Conservation (phyloP, 106 monocot genomes). For the Ottelia alismoides region DNA sequence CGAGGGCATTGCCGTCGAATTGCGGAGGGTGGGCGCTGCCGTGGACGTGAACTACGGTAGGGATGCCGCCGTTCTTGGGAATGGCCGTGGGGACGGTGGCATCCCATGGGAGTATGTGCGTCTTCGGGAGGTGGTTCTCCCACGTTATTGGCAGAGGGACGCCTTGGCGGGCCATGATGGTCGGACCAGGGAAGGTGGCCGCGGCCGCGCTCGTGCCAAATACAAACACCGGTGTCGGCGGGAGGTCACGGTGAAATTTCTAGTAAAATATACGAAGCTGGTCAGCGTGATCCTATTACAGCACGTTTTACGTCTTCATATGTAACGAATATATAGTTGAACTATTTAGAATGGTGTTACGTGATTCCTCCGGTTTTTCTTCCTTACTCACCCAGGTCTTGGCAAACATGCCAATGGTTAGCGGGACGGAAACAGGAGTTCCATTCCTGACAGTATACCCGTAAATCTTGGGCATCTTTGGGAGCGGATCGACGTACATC, state of each 20-base stretch:
- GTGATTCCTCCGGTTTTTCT: too few species aligned
- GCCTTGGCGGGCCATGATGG: conserved; percentile 7
- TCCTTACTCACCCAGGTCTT: conserved; percentile 2
- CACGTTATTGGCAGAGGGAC: conserved; percentile 4
- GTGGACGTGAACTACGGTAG: conserved; percentile 15
- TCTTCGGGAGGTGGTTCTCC: conserved; percentile 9
- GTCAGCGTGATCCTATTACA: too few species aligned
- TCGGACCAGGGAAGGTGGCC: conserved; percentile 9
- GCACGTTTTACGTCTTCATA: too few species aligned
- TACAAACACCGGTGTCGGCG: conserved; percentile 8
- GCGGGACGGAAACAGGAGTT: background rate
- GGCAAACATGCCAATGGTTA: conserved; percentile 12
- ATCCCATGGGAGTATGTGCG: conserved; percentile 16
- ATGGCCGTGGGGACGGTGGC: conserved; percentile 8
- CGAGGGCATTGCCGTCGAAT: conserved; percentile 5
- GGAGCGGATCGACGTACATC: conserved; percentile 10
- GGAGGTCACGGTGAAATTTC: conserved; percentile 15
- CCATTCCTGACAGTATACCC: background rate
- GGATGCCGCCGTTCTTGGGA: conserved; percentile 1
- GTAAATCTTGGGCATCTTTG: conserved; percentile 4
- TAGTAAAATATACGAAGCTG: background rate
- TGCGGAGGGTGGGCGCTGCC: background rate
- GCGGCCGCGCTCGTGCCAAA: background rate
- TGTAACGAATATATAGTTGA: background rate
- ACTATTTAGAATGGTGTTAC: too few species aligned